Evolutionary conservation across 352 stramenopile species (phyloP).

Genomic region (Phytopythium cucurbitacearum): DNA sequence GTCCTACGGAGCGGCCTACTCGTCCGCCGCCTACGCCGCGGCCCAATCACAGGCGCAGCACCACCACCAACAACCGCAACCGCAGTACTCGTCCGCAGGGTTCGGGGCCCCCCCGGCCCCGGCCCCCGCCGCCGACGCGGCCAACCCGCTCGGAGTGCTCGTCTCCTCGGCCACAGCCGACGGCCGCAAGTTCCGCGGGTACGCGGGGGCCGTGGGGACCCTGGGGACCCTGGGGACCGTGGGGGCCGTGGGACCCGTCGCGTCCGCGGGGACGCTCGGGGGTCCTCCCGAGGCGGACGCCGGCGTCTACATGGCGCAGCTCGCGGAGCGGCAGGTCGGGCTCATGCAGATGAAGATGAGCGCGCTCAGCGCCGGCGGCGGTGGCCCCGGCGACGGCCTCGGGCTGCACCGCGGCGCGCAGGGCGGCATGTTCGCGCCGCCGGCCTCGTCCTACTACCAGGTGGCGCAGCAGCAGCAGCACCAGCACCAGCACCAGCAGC

Average conservation of each 20-base stretch:
- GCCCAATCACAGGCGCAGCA: constrained; percentile 27
- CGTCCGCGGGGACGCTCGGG: too few relatives aligned
- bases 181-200: constrained; percentile 31
- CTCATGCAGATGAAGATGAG: constrained; percentile 36
- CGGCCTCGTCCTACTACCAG: not conserved
- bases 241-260: not conserved
- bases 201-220: constrained; percentile 19
- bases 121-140: constrained; percentile 21
- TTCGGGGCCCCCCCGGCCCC: constrained; percentile 25
- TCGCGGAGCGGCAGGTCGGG: constrained; percentile 28
- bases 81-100: constrained; percentile 6
- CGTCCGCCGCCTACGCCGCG: constrained; percentile 19
- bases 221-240: constrained; percentile 22
- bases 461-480: constrained; percentile 19
- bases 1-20: constrained; percentile 34
- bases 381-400: constrained; percentile 5
- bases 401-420: constrained; percentile 10
- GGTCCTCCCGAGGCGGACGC: not conserved
- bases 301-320: constrained; percentile 14
- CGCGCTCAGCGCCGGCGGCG: constrained; percentile 4
- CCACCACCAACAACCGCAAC: constrained; percentile 19
- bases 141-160: constrained; percentile 46
- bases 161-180: constrained; percentile 46
- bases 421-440: not conserved
- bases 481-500: constrained; percentile 28